Evolutionary conservation across 208 protist genomes (phyloP), one percentile per base, ranked within the genome.

Genomic region (Naegleria lovaniensis): DNA sequence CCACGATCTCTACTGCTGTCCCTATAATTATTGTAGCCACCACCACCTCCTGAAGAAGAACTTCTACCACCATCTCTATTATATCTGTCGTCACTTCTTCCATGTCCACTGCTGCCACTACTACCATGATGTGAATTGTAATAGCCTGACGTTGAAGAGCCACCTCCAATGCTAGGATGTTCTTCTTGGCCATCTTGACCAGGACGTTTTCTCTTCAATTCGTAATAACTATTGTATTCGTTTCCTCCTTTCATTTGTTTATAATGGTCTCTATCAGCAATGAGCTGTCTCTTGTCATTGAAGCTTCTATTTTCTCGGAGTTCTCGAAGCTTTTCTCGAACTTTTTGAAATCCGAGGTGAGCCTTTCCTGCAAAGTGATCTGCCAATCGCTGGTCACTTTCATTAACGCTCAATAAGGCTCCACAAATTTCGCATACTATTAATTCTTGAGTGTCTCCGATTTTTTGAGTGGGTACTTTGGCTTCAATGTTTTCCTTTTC

Each of bases 281-380:
- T 79, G 51, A 15, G 13, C 58, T 88, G 85, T 88, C 85, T 88
- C 15, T 39, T 48, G 5, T 48, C 85, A 40, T 88, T 16, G 36
- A 88, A 88, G 16, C 11, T 15, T 33, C 85, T 29, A 39, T 39
- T 39, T 15, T 88, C 85, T 88, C 43, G 51, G 6, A 89, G 39
- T 89, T 89, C 85, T 67, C 59, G 55, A 22, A 89, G 19, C 39
- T 89, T 89, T 33, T 89, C 85, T 38, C 85, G 5, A 67, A 89
- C 36, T 89, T 67, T 89, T 89, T 89, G 85, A 25, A 89, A 89
- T 16, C 85, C 85, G 15, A 89, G 39, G 51, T 89, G 85, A 19
- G 36, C 36, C 51, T 89, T 89, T n/a, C 85, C 85, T 19, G 85
- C 85, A 89, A 89, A 89, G 36, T 89, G 85, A 89, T 89, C 85